These are phyloP conservation scores for Schizosaccharomyces octosporus DNA, from an alignment of 805 yeast genomes.

Conservation along the genomic window DNA sequence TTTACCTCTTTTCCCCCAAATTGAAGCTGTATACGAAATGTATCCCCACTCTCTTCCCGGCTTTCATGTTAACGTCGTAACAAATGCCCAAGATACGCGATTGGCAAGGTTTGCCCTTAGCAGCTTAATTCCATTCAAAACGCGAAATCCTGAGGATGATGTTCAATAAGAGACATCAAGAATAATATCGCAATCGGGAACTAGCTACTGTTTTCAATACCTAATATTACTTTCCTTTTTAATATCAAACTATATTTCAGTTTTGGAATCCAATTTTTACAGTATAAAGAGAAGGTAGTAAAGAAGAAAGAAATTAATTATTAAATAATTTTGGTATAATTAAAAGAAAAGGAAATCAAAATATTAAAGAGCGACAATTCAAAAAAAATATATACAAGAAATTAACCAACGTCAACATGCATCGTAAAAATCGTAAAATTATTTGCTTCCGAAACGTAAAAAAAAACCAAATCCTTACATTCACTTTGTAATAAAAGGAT, in stretches of 20 bases:
- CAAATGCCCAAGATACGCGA: slow-evolving; percentile 70
- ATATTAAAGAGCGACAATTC: too few relatives aligned
- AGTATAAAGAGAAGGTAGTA: too few relatives aligned
- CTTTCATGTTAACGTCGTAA: slow-evolving; percentile 59
- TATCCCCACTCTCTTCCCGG: slow-evolving; percentile 60
- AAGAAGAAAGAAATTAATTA: too few relatives aligned
- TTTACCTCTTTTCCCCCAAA: slow-evolving; percentile 70
- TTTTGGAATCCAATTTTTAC: too few relatives aligned
- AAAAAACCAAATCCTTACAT: background rate
- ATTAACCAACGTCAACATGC: too few relatives aligned
- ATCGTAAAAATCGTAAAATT: too few relatives aligned
- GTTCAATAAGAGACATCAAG: background rate
- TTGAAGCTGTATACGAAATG: slow-evolving; percentile 67
- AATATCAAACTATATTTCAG: too few relatives aligned
- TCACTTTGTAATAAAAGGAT: slow-evolving; percentile 21
- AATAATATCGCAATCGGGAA: background rate
- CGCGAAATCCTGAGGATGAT: background rate
- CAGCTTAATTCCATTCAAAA: background rate
- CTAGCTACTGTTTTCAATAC: too few relatives aligned
- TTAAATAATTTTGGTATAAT: too few relatives aligned
- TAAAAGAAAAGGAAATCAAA: too few relatives aligned
- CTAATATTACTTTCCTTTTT: too few relatives aligned
- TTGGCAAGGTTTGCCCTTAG: slow-evolving; percentile 34
- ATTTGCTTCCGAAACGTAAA: background rate
- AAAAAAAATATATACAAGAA: too few relatives aligned